Conservation (phyloP, 495 filamentous ascomycete species). For the Lepraria neglecta region DNA sequence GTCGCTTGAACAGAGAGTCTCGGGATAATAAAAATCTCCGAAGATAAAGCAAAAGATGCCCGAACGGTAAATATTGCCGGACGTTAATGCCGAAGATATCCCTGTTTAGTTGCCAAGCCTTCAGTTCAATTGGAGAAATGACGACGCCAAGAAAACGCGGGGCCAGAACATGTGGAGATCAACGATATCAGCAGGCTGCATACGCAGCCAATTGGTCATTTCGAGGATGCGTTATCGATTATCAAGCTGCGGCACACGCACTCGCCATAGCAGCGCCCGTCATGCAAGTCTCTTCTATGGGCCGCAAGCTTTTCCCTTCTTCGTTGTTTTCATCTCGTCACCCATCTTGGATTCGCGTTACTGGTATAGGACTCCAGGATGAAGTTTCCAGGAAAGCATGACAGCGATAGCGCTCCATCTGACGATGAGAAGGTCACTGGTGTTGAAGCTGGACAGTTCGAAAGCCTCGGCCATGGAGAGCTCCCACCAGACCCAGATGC, state of each 20-base stretch:
- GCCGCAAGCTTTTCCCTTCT: constrained; percentile 5
- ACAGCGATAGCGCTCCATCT: constrained; percentile 24
- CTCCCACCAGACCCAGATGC: constrained; percentile 58
- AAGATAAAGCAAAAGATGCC: too few species aligned
- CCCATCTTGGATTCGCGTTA: background rate
- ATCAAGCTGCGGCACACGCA: background rate
- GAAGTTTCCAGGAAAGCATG: constrained; percentile 9
- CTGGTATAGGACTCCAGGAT: background rate
- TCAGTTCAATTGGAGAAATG: too few species aligned
- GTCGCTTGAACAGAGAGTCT: too few species aligned
- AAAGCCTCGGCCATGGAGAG: constrained; percentile 19
- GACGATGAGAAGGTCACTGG: constrained; percentile 27
- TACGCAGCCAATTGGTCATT: too few species aligned
- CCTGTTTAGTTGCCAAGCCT: too few species aligned
- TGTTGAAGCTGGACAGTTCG: constrained; percentile 15
- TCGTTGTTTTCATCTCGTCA: background rate
- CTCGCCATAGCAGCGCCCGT: background rate
- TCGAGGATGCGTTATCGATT: too few species aligned
- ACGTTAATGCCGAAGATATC: too few species aligned
- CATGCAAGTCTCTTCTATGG: background rate
- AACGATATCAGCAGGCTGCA: too few species aligned
- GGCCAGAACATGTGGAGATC: too few species aligned
- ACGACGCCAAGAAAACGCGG: too few species aligned
- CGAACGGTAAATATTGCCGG: too few species aligned
- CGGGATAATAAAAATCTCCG: too few species aligned